Evolutionary conservation across 2,329 filamentous ascomycete genomes (phyloP), one percentile per base, ranked within the genome.

Genomic region (Cladophialophora chaetospira): DNA sequence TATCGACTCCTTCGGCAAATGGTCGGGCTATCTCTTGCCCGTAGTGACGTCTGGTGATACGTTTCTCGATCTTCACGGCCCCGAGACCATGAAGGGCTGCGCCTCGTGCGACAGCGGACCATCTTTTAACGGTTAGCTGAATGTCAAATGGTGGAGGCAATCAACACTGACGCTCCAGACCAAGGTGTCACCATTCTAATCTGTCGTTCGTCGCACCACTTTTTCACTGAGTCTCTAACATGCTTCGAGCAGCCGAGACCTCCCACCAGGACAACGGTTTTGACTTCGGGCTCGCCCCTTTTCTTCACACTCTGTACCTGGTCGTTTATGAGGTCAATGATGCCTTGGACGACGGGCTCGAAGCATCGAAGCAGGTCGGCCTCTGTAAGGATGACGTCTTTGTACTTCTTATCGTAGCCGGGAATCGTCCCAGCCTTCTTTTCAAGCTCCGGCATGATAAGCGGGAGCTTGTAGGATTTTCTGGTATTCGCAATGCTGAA

Each of bases 11-110:
- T 21, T 42, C 19, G 36, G 15, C 19, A 21, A 42, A 42, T 42
- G 36, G 36, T 21, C 15, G 5, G 36, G n/a, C 36, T 42, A 42
- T 42, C 36, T 19, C 19, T 42, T 42, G 36, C 19, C 36, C 36
- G 19, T 42, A 42, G 19, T 42, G 36, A 21, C 36, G 36, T 42
- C 36, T 42, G n/a, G 36, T 42, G 36, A 42, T 17, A 3, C 36
- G 36, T 42, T 42, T 42, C 36, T 42, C n/a, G 19, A 42, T 42
- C 21, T 42, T 42, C 36, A 42, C 36, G 36, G 36, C 36, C n/a
- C 36, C 36, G 36, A 42, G 36, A 21, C 36, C 36, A 42, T 42
- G 36, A 42, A 42, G 36, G n/a, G 36, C 36, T 42, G 36, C 36
- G 19, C 36, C 36, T 42, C 36, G n/a, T 21, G 36, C 36, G 19